These are phyloP conservation scores for Microglena sp. DNA, from an alignment of 139 green algal genomes.

Conservation along the genomic window DNA sequence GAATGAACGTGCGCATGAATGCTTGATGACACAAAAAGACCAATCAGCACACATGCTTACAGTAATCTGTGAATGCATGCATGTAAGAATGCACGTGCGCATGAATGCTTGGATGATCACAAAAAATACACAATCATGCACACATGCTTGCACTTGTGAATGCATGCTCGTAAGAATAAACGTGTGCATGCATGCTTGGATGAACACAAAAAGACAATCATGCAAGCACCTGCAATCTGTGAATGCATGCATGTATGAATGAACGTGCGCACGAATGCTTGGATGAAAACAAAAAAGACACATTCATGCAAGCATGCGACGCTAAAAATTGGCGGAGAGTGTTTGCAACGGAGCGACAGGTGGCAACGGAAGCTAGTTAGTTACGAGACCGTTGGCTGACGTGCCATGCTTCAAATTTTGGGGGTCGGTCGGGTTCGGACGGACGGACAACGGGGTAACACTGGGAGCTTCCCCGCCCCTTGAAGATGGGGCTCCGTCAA, in stretches of 20 bases:
- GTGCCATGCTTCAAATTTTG: background rate
- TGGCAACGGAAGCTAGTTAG: too few relatives aligned
- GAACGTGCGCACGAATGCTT: background rate
- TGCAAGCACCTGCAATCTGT: background rate
- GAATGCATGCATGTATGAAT: background rate
- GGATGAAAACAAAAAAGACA: background rate
- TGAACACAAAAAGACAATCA: background rate
- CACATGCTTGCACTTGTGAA: background rate
- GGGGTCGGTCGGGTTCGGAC: background rate
- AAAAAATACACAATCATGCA: background rate
- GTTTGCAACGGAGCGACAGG: slow-evolving; percentile 8
- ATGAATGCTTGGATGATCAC: too few relatives aligned
- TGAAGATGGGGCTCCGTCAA: background rate
- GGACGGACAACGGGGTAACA: too few relatives aligned
- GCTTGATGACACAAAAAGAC: background rate
- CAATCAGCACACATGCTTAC: too few relatives aligned
- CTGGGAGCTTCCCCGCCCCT: background rate
- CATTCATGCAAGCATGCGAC: background rate
- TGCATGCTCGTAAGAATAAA: background rate
- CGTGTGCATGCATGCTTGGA: background rate
- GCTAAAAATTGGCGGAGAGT: background rate
- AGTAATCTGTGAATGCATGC: background rate
- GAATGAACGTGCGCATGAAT: background rate
- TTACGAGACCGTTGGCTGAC: too few relatives aligned
- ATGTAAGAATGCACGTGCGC: too few relatives aligned